Evolutionary conservation across 2,329 filamentous ascomycete genomes (phyloP).

Genomic region (Trichoderma hamatum): DNA sequence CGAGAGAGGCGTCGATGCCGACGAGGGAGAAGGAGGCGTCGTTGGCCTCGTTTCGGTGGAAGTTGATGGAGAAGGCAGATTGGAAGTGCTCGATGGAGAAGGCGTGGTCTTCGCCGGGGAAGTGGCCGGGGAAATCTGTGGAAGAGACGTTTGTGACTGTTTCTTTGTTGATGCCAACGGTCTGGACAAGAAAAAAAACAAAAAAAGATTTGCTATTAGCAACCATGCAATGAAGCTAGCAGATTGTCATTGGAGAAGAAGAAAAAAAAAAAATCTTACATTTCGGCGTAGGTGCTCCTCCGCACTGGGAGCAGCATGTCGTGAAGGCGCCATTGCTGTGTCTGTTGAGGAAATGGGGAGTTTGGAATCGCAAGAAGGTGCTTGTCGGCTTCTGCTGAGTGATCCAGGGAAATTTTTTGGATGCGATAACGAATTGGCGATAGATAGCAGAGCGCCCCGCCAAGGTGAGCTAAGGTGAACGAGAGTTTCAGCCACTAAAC

Average conservation of each 20-base stretch:
- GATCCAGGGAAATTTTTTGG: slow-evolving; percentile 37
- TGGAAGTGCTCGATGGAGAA: slow-evolving; percentile 78
- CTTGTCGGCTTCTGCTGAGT: slow-evolving; percentile 18
- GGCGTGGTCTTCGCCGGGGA: slow-evolving; percentile 80
- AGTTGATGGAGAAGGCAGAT: slow-evolving; percentile 71
- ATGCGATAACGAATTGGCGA: slow-evolving; percentile 28
- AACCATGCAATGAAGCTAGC: neutral
- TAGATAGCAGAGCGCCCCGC: slow-evolving; percentile 35
- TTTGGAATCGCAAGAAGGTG: slow-evolving; percentile 9
- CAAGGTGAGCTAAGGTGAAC: slow-evolving; percentile 32
- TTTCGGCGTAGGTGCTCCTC: slow-evolving; percentile 65
- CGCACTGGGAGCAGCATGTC: slow-evolving; percentile 47
- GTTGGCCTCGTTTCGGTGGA: slow-evolving; percentile 78
- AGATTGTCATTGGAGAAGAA: neutral
- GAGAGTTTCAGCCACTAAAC: neutral
- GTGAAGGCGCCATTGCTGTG: slow-evolving; percentile 40
- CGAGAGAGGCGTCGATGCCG: slow-evolving; percentile 87
- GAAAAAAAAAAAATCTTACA: slow-evolving; percentile 44
- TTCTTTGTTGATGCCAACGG: slow-evolving; percentile 84
- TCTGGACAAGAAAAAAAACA: slow-evolving; percentile 52
- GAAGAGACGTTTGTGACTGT: slow-evolving; percentile 87
- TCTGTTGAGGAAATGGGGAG: neutral
- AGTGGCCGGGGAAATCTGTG: slow-evolving; percentile 90
- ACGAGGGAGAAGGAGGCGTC: slow-evolving; percentile 89
- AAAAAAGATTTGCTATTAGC: neutral